Percentiles rank a stretch among this genome's conserved stretches.
Conservation (phyloP, 1,139 yeast genomes). For the Pichia sp. region DNA sequence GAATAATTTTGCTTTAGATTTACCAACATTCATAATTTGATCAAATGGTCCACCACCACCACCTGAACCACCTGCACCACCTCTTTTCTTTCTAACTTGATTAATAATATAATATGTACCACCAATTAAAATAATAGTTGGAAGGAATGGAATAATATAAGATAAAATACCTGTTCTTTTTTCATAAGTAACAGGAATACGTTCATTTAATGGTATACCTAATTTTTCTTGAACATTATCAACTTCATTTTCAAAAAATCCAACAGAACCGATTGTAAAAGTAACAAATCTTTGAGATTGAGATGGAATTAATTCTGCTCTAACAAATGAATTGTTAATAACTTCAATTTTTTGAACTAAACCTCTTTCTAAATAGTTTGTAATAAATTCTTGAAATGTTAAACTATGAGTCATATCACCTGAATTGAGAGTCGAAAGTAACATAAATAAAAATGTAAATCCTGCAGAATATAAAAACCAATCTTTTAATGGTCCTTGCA, state of each 20-base stretch:
- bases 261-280: slow-evolving; percentile 89
- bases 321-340: slow-evolving; percentile 71
- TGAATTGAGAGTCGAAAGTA: slow-evolving; percentile 7
- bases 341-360: slow-evolving; percentile 72
- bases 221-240: slow-evolving; percentile 68
- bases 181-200: slow-evolving; percentile 79
- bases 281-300: slow-evolving; percentile 33
- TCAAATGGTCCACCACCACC: slow-evolving; percentile 53
- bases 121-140: slow-evolving; percentile 78
- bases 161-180: slow-evolving; percentile 61
- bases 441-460: slow-evolving; percentile 13
- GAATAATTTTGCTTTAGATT: slow-evolving; percentile 68
- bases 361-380: slow-evolving; percentile 77
- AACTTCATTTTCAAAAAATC: slow-evolving; percentile 80
- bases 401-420: slow-evolving; percentile 11
- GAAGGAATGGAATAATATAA: slow-evolving; percentile 67
- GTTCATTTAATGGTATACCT: slow-evolving; percentile 53
- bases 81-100: slow-evolving; percentile 35
- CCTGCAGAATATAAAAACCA: slow-evolving; percentile 18
- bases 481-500: slow-evolving; percentile 8
- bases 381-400: slow-evolving; percentile 71
- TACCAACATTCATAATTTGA: slow-evolving; percentile 71
- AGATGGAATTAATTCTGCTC: slow-evolving; percentile 63
- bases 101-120: slow-evolving; percentile 59
- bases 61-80: too few species aligned